A percentile compares a stretch with the other conserved stretches of the same genome.
Conservation (phyloP, 257 asterid species). For the Fraxinus anomala region DNA sequence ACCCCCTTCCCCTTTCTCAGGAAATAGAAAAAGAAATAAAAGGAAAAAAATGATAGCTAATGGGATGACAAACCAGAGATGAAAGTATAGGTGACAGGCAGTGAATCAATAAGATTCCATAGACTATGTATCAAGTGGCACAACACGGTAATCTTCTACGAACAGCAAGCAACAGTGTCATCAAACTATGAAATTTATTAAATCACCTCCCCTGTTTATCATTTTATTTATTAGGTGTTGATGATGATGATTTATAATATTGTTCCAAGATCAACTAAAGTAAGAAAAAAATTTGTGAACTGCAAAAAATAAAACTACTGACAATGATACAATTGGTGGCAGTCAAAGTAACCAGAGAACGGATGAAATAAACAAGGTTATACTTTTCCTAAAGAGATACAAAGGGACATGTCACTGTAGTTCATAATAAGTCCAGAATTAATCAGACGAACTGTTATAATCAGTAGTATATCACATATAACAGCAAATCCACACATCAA, state of each 20-base stretch:
- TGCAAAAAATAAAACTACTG: background rate
- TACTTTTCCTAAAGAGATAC: background rate
- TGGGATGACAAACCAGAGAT: background rate
- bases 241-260: background rate
- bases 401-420: background rate
- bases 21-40: background rate
- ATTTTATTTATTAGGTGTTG: background rate
- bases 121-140: background rate
- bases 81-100: background rate
- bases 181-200: background rate
- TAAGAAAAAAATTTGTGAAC: background rate
- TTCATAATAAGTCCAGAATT: too few species aligned
- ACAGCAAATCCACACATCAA: background rate
- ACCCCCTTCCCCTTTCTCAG: background rate
- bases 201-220: background rate
- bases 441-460: background rate
- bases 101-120: background rate
- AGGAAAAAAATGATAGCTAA: background rate
- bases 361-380: background rate
- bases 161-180: background rate
- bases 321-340: background rate
- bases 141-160: background rate
- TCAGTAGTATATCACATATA: background rate
- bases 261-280: background rate
- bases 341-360: background rate